Evolutionary conservation across 768 basidiomycete genomes (phyloP).

Genomic region (Boletus vermiculosoides): DNA sequence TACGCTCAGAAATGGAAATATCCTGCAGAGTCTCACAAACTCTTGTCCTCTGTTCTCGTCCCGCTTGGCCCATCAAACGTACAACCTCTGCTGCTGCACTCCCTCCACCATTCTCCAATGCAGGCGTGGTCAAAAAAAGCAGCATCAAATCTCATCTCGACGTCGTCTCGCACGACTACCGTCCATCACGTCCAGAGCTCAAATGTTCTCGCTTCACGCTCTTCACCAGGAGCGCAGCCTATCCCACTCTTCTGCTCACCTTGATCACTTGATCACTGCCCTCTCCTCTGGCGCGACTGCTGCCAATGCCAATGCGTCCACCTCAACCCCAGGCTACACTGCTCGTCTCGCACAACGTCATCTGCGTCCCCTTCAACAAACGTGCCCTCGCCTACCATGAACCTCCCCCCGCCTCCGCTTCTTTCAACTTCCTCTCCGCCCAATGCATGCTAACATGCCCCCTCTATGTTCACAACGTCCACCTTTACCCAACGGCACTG

Average conservation of each 20-base stretch:
- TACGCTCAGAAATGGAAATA: too few species aligned
- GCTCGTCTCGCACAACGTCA: conserved; percentile 75
- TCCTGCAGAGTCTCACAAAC: too few species aligned
- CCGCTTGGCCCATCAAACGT: conserved; percentile 43
- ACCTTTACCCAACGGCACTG: conserved; percentile 55
- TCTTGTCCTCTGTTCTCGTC: too few species aligned
- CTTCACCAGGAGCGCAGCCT: conserved; percentile 40
- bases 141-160: conserved; percentile 75
- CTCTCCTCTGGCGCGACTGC: conserved; percentile 57
- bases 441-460: conserved; percentile 78
- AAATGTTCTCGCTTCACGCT: conserved; percentile 77
- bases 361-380: conserved; percentile 72
- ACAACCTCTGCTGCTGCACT: conserved; percentile 48
- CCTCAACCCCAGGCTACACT: conserved; percentile 72
- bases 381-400: conserved; percentile 89
- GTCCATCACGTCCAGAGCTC: conserved; percentile 56
- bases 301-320: conserved; percentile 32
- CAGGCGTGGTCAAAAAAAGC: conserved; percentile 73
- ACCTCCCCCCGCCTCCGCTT: conserved; percentile 73
- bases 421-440: conserved; percentile 69
- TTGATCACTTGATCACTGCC: conserved; percentile 74
- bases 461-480: conserved; percentile 64
- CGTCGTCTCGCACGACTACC: conserved; percentile 74
- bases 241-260: conserved; percentile 44
- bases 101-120: conserved; percentile 49